Conservation (phyloP, 2,329 filamentous ascomycete species). For the Herpotrichia juniperi region DNA sequence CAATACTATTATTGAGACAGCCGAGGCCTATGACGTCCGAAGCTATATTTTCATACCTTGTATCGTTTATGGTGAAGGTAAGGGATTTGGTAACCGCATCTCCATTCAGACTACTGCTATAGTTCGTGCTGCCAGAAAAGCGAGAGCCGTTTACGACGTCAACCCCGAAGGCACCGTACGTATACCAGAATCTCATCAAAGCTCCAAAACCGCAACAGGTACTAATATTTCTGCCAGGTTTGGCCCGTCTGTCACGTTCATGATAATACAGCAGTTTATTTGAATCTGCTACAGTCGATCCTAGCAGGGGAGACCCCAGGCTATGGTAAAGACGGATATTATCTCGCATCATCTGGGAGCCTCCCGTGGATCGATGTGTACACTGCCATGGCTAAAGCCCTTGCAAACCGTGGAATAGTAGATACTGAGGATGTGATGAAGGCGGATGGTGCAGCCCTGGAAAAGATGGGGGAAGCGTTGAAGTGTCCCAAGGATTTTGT, state of each 20-base stretch:
- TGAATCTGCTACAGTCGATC: constrained; percentile 54
- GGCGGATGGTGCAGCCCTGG: constrained; percentile 46
- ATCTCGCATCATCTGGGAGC: constrained; percentile 56
- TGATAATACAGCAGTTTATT: constrained; percentile 56
- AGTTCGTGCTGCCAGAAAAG: constrained; percentile 52
- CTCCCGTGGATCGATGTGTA: constrained; percentile 61
- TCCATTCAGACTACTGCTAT: constrained; percentile 60
- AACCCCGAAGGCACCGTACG: constrained; percentile 47
- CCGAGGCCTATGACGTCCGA: constrained; percentile 50
- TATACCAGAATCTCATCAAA: neutral
- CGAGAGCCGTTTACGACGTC: constrained; percentile 51
- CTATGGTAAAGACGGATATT: constrained; percentile 56
- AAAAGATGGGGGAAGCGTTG: constrained; percentile 51
- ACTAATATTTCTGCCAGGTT: constrained; percentile 33
- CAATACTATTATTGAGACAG: constrained; percentile 51
- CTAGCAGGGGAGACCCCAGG: constrained; percentile 45
- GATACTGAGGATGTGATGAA: constrained; percentile 42
- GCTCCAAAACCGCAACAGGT: neutral
- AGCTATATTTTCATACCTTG: constrained; percentile 62
- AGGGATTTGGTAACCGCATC: constrained; percentile 58
- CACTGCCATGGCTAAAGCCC: constrained; percentile 49
- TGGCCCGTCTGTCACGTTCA: constrained; percentile 62
- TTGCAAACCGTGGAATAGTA: constrained; percentile 50
- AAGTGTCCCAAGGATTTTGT: constrained; percentile 46
- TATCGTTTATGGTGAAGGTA: constrained; percentile 58